phyloP scores from a whole-genome alignment of 768 basidiomycete genomes.

The Trametes cinnabarina region DNA sequence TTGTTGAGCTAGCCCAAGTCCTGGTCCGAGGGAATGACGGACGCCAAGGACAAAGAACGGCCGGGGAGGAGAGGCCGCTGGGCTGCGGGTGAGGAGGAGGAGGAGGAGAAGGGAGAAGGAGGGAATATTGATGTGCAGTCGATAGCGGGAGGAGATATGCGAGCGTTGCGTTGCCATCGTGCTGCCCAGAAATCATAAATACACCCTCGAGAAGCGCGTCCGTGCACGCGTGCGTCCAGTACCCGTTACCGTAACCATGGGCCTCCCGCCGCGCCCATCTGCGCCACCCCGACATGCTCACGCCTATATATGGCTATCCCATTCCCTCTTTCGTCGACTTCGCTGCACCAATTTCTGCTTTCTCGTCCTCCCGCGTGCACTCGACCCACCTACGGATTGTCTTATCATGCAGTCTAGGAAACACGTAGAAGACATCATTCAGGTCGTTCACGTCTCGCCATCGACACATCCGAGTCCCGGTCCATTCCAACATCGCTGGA shows the following conservation, averaged over 20 bases:
- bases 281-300: slow-evolving; percentile 5
- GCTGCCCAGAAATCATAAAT: background rate
- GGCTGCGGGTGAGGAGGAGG: background rate
- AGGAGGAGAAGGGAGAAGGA: background rate
- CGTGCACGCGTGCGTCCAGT: too few relatives aligned
- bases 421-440: background rate
- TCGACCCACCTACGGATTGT: background rate
- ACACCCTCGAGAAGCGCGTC: background rate
- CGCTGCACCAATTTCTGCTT: background rate
- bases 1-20: background rate
- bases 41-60: background rate
- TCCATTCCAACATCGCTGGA: background rate
- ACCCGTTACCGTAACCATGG: slow-evolving; percentile 8
- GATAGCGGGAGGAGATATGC: background rate
- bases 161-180: slow-evolving; percentile 14
- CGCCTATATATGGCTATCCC: slow-evolving; percentile 4
- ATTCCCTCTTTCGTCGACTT: background rate
- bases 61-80: background rate
- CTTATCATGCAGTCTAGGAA: too few relatives aligned
- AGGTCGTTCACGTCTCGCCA: background rate
- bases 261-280: background rate
- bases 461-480: background rate
- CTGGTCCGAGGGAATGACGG: background rate
- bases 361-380: background rate
- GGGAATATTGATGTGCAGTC: background rate